Conservation (phyloP, 345 rosid species). For the Citrus unshiu region DNA sequence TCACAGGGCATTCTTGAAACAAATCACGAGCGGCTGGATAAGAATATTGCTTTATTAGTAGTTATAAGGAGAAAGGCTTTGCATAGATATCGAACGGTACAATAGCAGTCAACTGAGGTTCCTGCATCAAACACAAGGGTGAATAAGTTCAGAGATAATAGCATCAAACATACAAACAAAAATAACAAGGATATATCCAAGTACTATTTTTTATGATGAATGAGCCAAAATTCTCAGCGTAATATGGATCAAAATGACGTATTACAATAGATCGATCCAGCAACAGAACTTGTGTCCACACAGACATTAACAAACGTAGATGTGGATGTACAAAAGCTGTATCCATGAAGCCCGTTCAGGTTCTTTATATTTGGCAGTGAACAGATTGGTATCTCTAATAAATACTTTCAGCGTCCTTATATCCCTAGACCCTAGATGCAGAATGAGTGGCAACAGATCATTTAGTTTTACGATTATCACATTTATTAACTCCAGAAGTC, state of each 20-base stretch:
- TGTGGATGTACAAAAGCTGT: background rate
- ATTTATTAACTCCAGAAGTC: background rate
- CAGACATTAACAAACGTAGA: background rate
- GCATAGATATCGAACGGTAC: slow-evolving; percentile 56
- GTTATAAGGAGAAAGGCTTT: slow-evolving; percentile 59
- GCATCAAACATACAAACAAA: background rate
- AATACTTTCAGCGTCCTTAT: background rate
- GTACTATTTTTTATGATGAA: background rate
- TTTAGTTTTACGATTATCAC: background rate
- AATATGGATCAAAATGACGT: background rate
- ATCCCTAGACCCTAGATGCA: background rate
- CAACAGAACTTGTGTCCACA: background rate
- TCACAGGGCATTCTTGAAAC: background rate
- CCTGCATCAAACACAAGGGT: slow-evolving; percentile 43
- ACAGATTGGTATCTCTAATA: background rate
- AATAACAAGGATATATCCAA: background rate
- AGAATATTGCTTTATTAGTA: background rate
- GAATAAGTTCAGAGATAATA: slow-evolving; percentile 1
- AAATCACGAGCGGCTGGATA: background rate
- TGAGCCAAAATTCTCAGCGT: background rate
- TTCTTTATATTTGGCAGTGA: background rate
- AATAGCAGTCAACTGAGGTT: slow-evolving; percentile 72
- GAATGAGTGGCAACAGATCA: background rate
- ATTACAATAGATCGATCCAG: no score
- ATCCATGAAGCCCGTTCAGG: background rate